Percentiles rank a stretch among this genome's conserved stretches.
Conservation (phyloP, 257 asterid genomes). For the Capsicum pubescens region DNA sequence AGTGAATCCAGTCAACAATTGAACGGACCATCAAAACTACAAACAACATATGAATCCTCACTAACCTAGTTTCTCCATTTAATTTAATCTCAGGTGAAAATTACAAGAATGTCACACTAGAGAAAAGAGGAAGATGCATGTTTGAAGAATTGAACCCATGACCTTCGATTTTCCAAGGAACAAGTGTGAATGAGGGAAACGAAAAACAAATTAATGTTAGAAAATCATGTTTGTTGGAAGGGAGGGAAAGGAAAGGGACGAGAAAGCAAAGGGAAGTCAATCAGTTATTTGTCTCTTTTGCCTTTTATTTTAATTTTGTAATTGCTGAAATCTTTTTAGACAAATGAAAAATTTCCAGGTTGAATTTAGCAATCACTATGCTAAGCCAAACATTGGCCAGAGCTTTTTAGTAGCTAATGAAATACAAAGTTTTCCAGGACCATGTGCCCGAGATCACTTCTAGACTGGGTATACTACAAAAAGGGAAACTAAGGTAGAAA, state of each 20-base stretch:
- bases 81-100: neutral
- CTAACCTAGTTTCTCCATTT: slow-evolving; percentile 8
- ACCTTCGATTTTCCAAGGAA: neutral
- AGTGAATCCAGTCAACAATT: neutral
- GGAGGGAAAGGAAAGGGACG: neutral
- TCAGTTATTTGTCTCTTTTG: slow-evolving; percentile 4
- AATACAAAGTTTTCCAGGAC: neutral
- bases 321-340: neutral
- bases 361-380: neutral
- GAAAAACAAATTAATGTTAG: neutral
- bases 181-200: neutral
- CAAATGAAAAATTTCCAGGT: slow-evolving; percentile 15
- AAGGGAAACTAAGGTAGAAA: slow-evolving; percentile 1
- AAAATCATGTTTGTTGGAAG: neutral
- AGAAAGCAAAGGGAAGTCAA: neutral
- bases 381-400: neutral
- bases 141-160: slow-evolving; percentile 10
- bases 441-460: neutral
- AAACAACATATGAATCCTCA: neutral
- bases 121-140: neutral
- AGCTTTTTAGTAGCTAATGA: slow-evolving; percentile 13
- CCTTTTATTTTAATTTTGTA: neutral
- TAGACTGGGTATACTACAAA: neutral
- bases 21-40: neutral
- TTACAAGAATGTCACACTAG: neutral